Evolutionary conservation across 2,329 filamentous ascomycete genomes (phyloP).

Genomic region (Xylariaceae sp.): DNA sequence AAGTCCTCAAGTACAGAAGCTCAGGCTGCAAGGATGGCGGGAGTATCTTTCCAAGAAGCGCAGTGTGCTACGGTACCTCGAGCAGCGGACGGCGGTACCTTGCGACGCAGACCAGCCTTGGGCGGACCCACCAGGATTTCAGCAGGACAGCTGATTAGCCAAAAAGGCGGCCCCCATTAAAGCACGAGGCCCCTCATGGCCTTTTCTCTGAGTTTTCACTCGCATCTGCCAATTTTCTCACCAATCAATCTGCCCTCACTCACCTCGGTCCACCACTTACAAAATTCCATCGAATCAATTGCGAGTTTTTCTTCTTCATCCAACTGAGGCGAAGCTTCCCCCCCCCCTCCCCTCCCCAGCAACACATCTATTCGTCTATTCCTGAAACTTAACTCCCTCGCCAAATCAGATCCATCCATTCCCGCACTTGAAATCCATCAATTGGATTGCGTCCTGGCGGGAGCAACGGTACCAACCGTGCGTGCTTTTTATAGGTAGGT

Average conservation of each 20-base stretch:
- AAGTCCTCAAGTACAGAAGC: constrained; percentile 9
- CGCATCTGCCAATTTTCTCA: constrained; percentile 34
- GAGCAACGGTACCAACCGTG: neutral
- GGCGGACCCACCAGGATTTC: constrained; percentile 21
- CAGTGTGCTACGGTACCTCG: constrained; percentile 8
- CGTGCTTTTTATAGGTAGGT: no score
- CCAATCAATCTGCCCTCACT: constrained; percentile 34
- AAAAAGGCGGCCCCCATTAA: constrained; percentile 34
- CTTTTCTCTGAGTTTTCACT: constrained; percentile 33
- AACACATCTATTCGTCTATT: constrained; percentile 26
- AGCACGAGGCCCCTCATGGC: constrained; percentile 31
- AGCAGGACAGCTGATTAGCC: constrained; percentile 34
- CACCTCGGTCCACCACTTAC: constrained; percentile 33
- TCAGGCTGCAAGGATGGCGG: constrained; percentile 8
- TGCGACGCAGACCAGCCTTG: constrained; percentile 4
- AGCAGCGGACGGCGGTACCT: constrained; percentile 9
- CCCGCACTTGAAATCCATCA: constrained; percentile 11
- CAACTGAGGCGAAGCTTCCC: constrained; percentile 26
- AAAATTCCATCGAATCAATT: constrained; percentile 36
- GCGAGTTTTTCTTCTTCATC: constrained; percentile 30
- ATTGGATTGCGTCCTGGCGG: constrained; percentile 9
- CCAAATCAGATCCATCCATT: constrained; percentile 30
- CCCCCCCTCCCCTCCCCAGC: constrained; percentile 15
- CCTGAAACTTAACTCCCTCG: constrained; percentile 26
- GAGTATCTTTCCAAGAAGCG: constrained; percentile 2